phyloP scores from a whole-genome alignment of 208 protist genomes.

The Trypanosoma lewisi region DNA sequence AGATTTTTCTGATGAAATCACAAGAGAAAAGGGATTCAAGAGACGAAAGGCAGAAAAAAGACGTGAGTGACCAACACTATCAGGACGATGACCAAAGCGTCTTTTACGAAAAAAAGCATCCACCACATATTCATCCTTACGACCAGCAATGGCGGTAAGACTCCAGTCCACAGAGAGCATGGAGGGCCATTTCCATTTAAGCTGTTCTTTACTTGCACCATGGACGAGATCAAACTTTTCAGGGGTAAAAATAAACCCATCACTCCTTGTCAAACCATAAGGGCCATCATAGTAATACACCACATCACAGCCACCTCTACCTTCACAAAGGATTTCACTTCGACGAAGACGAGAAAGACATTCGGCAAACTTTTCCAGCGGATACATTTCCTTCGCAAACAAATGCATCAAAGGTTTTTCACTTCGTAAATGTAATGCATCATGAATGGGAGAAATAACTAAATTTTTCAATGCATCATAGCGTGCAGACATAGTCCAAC shows the following conservation, averaged over 20 bases:
- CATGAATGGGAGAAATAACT: slow-evolving; percentile 27
- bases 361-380: slow-evolving; percentile 29
- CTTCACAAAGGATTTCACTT: slow-evolving; percentile 3
- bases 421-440: not conserved
- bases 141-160: slow-evolving; percentile 32
- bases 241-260: slow-evolving; percentile 83
- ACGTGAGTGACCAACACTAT: slow-evolving; percentile 54
- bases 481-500: slow-evolving; percentile 36
- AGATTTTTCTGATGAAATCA: slow-evolving; percentile 26
- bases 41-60: slow-evolving; percentile 46
- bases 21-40: slow-evolving; percentile 44
- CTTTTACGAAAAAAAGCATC: slow-evolving; percentile 72
- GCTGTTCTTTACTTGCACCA: slow-evolving; percentile 55
- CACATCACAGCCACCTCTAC: not conserved
- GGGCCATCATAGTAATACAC: slow-evolving; percentile 51
- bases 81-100: slow-evolving; percentile 55
- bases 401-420: slow-evolving; percentile 10
- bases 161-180: slow-evolving; percentile 79
- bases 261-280: slow-evolving; percentile 51
- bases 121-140: slow-evolving; percentile 36
- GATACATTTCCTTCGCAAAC: slow-evolving; percentile 72
- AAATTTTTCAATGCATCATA: slow-evolving; percentile 36
- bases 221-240: slow-evolving; percentile 56
- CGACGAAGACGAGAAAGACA: slow-evolving; percentile 36
- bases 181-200: slow-evolving; percentile 85